Conservation (phyloP, 2,329 filamentous ascomycete genomes). For the Diaporthe citriasiana region DNA sequence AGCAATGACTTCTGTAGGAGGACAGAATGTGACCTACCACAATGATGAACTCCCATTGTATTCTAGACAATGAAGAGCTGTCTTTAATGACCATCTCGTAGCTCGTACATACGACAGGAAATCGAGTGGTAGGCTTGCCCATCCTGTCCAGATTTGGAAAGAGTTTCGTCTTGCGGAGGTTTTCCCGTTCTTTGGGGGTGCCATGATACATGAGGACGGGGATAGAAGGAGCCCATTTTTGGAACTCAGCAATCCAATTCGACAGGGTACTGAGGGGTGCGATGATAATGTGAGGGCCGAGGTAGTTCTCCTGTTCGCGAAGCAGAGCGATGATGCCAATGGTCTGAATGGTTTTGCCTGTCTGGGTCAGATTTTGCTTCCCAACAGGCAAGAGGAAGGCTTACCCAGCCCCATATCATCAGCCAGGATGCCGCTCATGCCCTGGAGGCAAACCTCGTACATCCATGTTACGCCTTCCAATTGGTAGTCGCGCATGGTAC, state of each 20-base stretch:
- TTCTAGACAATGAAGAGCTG: conserved; percentile 82
- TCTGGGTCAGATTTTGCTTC: conserved; percentile 34
- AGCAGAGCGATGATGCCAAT: conserved; percentile 90
- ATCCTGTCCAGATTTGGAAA: conserved; percentile 74
- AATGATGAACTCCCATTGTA: conserved; percentile 98
- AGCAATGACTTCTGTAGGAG: conserved; percentile 37
- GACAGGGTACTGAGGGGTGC: conserved; percentile 91
- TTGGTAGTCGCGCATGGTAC: conserved; percentile 94
- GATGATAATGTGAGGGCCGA: conserved; percentile 90
- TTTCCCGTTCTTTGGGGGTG: conserved; percentile 80
- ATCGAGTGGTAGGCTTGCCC: conserved; percentile 72
- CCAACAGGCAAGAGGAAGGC: conserved; percentile 40
- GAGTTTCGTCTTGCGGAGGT: conserved; percentile 80
- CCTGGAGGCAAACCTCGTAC: conserved; percentile 84
- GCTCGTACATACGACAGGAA: conserved; percentile 93
- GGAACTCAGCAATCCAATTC: conserved; percentile 97
- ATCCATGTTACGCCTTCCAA: conserved; percentile 96
- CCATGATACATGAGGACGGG: conserved; percentile 95
- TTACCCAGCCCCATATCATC: conserved; percentile 91
- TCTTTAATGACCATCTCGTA: conserved; percentile 98
- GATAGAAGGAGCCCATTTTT: conserved; percentile 89
- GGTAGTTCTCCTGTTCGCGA: conserved; percentile 85
- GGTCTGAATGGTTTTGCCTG: conserved; percentile 91
- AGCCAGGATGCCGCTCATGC: conserved; percentile 90
- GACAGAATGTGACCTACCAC: conserved; percentile 69